Base-by-base conservation (phyloP, 2,329 filamentous ascomycete species). In the Cladophialophora yegresii region DNA sequence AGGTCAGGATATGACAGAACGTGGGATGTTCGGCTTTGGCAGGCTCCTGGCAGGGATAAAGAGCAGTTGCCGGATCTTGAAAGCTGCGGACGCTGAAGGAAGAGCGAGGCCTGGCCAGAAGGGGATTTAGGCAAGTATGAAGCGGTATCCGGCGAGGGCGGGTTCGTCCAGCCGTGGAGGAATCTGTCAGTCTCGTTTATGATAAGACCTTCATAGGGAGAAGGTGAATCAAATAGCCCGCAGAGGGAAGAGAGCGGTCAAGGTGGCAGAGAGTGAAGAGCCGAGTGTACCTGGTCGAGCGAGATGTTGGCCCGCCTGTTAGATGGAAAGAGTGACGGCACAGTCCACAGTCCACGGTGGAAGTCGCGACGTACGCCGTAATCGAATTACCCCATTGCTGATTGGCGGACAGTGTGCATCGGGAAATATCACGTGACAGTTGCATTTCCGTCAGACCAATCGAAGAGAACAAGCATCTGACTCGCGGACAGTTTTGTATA, bases 271-370 rank as follows among this genome's bases (percentile, higher is more conserved):
- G 36, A 30, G 32, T 33, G 50, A 59, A 20, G 50, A 54, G 63
- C 30, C 20, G 43, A 26, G 47, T 53, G 22, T 64, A 51, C 28
- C 26, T 30, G 56, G 59, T 65, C 45, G 60, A 67, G 57, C 45
- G 56, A 65, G 43, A 53, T 26, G 45, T 30, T 28, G 32, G 26
- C 47, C 57, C 26, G 47, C 57, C 30, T 59, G 43, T 57, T 26
- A 54, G 54, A 61, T 58, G 57, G 54, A 23, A 53, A 54, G 49
- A 58, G 61, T 66, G 64, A 66, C 64, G 53, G 61, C 64, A 63
- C 61, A 50, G 56, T 53, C 51, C 64, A 63, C 61, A 50, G 56
- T 53, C 51, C 23, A 49, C 43, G 58, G 40, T 36, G 3, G 54
- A 58, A 63, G 62, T 62, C 65, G 54, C 47, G 58, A 58, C 40